Percentiles rank a stretch among this genome's conserved stretches.
Evolutionary conservation across 1,284 basidiomycete species (phyloP).

Genomic region (Neotropicomus parvogracilis): DNA sequence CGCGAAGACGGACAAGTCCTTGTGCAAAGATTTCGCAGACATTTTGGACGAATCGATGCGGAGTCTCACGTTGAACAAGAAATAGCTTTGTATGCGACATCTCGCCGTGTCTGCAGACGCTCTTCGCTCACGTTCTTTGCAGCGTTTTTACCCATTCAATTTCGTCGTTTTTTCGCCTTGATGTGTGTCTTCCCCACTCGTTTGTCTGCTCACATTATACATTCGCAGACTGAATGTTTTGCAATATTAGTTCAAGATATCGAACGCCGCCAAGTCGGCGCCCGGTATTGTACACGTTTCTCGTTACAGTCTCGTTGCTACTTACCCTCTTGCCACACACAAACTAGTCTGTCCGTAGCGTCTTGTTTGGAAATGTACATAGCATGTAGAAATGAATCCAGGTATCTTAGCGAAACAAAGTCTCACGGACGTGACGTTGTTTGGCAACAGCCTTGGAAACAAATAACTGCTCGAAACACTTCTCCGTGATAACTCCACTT

Average conservation of each 20-base stretch:
- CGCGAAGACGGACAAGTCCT: slow-evolving; percentile 25
- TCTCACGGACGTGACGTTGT: slow-evolving; percentile 21
- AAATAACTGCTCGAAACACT: slow-evolving; percentile 12
- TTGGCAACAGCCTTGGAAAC: slow-evolving; percentile 24
- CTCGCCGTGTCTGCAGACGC: neutral
- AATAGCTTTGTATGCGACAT: slow-evolving; percentile 23
- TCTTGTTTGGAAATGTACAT: slow-evolving; percentile 24
- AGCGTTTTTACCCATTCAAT: slow-evolving; percentile 9
- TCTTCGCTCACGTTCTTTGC: slow-evolving; percentile 1
- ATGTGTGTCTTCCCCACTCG: slow-evolving; percentile 13
- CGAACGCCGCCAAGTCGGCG: slow-evolving; percentile 2
- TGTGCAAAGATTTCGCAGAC: slow-evolving; percentile 34
- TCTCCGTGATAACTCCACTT: neutral
- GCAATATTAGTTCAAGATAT: slow-evolving; percentile 3
- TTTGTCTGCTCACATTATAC: slow-evolving; percentile 10
- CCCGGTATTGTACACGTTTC: slow-evolving; percentile 5
- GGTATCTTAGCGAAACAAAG: neutral
- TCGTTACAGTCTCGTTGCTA: neutral
- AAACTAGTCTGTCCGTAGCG: slow-evolving; percentile 13
- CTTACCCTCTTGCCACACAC: slow-evolving; percentile 17
- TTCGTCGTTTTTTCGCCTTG: neutral
- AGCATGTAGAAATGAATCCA: slow-evolving; percentile 12
- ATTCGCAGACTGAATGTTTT: slow-evolving; percentile 11
- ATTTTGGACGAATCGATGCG: slow-evolving; percentile 63
- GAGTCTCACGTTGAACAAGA: slow-evolving; percentile 55